Evolutionary conservation across 2,329 filamentous ascomycete genomes (phyloP), one percentile per base, ranked within the genome.

Genomic region (Pseudogymnoascus sp.): DNA sequence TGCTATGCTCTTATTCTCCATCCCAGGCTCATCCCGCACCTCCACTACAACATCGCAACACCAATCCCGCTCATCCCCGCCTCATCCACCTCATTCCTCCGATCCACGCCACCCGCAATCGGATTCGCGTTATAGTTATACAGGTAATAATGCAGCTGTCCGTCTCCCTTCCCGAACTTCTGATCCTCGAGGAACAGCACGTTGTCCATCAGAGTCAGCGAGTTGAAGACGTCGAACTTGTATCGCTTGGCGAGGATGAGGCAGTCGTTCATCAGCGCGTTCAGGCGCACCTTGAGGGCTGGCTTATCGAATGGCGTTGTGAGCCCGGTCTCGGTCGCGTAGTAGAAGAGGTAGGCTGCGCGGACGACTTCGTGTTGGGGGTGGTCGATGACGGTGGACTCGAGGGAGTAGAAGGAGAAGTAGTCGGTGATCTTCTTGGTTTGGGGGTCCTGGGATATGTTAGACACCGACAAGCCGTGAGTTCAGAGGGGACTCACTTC

Each of bases 271-370:
- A 96, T 83, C 67, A 99, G 80, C 51, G 81, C 78, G 74, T 96
- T 93, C 67, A 99, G 82, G 26, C 93, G 86, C n/a, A 81, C 78
- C 78, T 93, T 93, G 69, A 96, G 81, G 31, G 85, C 84, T 14
- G 75, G 63, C 69, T 79, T 81, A 70, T 85, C 77, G 7, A 79
- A 71, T 4, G 84, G 80, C 47, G 79, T 76, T 2, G 77, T 73
- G 67, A 97, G 89, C 10, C 87, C 93, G 4, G 84, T 80, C 71
- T 96, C 91, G 5, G 89, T 89, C 64, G 90, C 95, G 74, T 99
- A 99, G 81, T 99, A 99, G 80, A 93, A 99, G 63, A 97, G 84
- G 77, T 99, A 99, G 31, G 95, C 95, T 3, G 93, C 95, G 68
- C 88, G 89, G 71, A 99, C 86, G 64, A 86, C 85, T 65, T 86